A percentile compares a stretch with the other conserved stretches of the same genome.
Evolutionary conservation across 1,284 basidiomycete species (phyloP).

Genomic region (Rhodotorula sp.): DNA sequence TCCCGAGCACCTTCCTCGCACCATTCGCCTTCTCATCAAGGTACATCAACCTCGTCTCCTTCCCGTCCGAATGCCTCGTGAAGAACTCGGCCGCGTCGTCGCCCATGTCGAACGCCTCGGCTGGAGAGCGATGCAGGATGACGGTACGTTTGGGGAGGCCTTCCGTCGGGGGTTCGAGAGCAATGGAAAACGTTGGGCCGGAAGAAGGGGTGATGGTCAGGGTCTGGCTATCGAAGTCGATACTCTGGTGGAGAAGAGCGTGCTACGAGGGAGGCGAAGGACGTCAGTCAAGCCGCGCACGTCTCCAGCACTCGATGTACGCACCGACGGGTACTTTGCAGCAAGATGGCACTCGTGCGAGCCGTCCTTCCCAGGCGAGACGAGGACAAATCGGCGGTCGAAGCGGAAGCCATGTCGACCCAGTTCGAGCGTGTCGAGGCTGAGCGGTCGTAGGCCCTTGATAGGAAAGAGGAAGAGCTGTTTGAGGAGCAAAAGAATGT

Average conservation of each 20-base stretch:
- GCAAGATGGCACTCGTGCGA: conserved; percentile 11
- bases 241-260: conserved; percentile 3
- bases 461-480: conserved; percentile 26
- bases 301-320: neutral
- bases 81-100: conserved; percentile 22
- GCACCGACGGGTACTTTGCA: neutral
- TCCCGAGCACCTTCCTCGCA: conserved; percentile 9
- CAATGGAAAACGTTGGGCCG: neutral
- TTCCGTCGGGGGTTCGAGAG: neutral
- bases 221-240: neutral
- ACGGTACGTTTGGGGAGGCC: neutral
- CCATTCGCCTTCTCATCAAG: neutral
- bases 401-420: neutral
- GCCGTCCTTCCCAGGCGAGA: conserved; percentile 3
- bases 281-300: too few species aligned
- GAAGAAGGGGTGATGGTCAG: conserved; percentile 8
- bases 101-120: conserved; percentile 11
- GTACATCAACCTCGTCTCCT: conserved; percentile 11
- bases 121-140: conserved; percentile 7
- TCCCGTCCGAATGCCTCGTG: conserved; percentile 1
- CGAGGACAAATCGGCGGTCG: conserved; percentile 19
- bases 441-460: conserved; percentile 16
- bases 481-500: too few species aligned
- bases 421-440: neutral
- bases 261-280: neutral